Evolutionary conservation across 108 stramenopile genomes (phyloP).

Genomic region (Nitzschia putrida): DNA sequence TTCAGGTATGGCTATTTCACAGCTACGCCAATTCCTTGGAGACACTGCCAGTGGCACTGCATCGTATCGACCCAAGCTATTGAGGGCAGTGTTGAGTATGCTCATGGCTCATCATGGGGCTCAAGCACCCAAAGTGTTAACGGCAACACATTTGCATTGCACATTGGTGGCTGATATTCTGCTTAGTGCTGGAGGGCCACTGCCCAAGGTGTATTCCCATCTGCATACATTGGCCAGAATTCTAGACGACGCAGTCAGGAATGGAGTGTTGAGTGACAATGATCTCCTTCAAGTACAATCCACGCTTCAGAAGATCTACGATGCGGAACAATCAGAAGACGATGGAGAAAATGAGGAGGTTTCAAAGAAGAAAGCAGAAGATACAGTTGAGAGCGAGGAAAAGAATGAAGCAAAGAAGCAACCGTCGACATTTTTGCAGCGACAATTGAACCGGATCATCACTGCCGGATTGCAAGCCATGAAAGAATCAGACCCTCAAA

Average conservation of each 20-base stretch:
- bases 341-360: constrained; percentile 6
- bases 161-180: constrained; percentile 79
- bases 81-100: constrained; percentile 71
- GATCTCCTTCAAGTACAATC: constrained; percentile 68
- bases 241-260: constrained; percentile 70
- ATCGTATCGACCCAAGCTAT: constrained; percentile 75
- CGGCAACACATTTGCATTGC: constrained; percentile 64
- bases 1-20: constrained; percentile 47
- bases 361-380: constrained; percentile 22
- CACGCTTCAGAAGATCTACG: constrained; percentile 61
- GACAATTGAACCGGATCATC: constrained; percentile 71
- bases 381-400: constrained; percentile 21
- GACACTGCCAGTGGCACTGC: constrained; percentile 44
- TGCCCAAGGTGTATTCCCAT: constrained; percentile 73
- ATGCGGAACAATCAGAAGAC: constrained; percentile 38
- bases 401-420: constrained; percentile 18
- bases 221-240: constrained; percentile 65
- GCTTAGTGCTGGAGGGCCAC: constrained; percentile 63
- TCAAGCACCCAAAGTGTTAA: constrained; percentile 14
- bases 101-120: constrained; percentile 75
- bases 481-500: constrained; percentile 80
- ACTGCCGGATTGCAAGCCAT: constrained; percentile 65
- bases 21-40: constrained; percentile 41
- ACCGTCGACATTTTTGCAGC: constrained; percentile 50
- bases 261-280: constrained; percentile 63